Percentiles rank a stretch among this genome's conserved stretches.
Conservation (phyloP, 495 filamentous ascomycete species). For the Aspergillus hancockii region DNA sequence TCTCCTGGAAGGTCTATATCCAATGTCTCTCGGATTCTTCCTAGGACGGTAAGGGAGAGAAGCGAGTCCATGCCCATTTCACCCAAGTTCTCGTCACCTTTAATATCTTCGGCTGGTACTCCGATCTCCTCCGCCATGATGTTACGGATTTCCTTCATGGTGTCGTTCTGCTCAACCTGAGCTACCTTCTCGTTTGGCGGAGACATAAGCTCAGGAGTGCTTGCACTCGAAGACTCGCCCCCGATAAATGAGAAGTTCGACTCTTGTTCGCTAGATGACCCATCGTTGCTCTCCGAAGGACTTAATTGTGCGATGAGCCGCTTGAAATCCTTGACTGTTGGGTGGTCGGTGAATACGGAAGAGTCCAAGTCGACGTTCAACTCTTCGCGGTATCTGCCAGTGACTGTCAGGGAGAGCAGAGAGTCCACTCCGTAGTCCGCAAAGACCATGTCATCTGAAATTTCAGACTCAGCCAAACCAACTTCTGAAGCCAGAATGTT, state of each 20-base stretch:
- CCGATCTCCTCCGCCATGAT: constrained; percentile 71
- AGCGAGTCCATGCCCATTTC: constrained; percentile 56
- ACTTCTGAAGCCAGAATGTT: constrained; percentile 67
- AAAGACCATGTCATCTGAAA: constrained; percentile 53
- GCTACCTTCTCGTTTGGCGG: constrained; percentile 38
- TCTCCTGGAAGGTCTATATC: constrained; percentile 52
- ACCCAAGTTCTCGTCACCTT: constrained; percentile 40
- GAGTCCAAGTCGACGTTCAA: constrained; percentile 51
- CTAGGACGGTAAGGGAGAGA: constrained; percentile 52
- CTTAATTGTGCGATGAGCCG: constrained; percentile 49
- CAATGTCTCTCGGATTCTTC: constrained; percentile 56
- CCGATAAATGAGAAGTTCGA: constrained; percentile 32
- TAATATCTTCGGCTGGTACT: constrained; percentile 63
- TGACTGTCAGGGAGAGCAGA: constrained; percentile 50
- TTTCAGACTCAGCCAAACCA: constrained; percentile 61
- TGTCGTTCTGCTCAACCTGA: constrained; percentile 46
- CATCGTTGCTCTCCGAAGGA: constrained; percentile 35
- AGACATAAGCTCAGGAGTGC: constrained; percentile 33
- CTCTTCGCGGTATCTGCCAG: constrained; percentile 50
- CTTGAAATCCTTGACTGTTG: constrained; percentile 63
- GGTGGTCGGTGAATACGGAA: constrained; percentile 58
- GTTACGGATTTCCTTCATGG: constrained; percentile 48
- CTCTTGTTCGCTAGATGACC: constrained; percentile 35
- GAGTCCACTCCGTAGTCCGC: constrained; percentile 57
- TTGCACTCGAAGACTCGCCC: constrained; percentile 35